Conservation (phyloP, 106 monocot genomes). For the Allium sativum region DNA sequence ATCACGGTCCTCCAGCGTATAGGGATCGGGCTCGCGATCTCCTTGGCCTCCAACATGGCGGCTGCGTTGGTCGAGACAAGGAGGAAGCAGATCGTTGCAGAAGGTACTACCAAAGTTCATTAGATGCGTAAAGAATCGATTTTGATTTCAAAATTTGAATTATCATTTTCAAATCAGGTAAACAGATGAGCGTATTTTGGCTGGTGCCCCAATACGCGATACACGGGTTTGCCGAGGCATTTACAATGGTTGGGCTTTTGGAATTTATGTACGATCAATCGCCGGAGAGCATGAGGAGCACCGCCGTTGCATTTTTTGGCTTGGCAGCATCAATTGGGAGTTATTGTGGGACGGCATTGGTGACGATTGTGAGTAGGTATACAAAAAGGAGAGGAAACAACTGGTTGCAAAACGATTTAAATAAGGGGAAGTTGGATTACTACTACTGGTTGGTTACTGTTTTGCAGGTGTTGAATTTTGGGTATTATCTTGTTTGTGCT, state of each 20-base stretch:
- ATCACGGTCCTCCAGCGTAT: conserved; percentile 53
- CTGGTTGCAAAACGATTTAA: conserved; percentile 44
- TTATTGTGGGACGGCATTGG: conserved; percentile 41
- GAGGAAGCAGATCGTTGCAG: conserved; percentile 11
- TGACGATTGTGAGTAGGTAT: conserved; percentile 35
- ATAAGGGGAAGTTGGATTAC: conserved; percentile 25
- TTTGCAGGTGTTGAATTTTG: conserved; percentile 26
- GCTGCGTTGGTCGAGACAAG: conserved; percentile 37
- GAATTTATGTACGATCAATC: conserved; percentile 73
- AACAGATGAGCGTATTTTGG: background rate
- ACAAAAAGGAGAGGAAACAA: conserved; percentile 22
- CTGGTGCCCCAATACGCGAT: conserved; percentile 2
- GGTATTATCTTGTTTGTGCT: conserved; percentile 17
- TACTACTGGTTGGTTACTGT: conserved; percentile 38
- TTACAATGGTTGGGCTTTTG: conserved; percentile 2
- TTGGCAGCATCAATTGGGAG: conserved; percentile 38
- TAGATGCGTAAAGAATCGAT: too few species aligned
- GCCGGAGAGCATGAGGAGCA: conserved; percentile 84
- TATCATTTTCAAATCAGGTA: background rate
- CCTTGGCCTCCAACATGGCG: conserved; percentile 22
- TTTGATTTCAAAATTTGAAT: too few species aligned
- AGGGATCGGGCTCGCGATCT: conserved; percentile 43
- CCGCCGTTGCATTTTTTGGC: conserved; percentile 47
- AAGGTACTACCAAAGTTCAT: background rate
- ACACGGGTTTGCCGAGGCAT: background rate